Percentiles rank a stretch among this genome's conserved stretches.
These are phyloP conservation scores for Bipolaris oryzae DNA, from an alignment of 2,329 filamentous ascomycete genomes.

Conservation along the genomic window DNA sequence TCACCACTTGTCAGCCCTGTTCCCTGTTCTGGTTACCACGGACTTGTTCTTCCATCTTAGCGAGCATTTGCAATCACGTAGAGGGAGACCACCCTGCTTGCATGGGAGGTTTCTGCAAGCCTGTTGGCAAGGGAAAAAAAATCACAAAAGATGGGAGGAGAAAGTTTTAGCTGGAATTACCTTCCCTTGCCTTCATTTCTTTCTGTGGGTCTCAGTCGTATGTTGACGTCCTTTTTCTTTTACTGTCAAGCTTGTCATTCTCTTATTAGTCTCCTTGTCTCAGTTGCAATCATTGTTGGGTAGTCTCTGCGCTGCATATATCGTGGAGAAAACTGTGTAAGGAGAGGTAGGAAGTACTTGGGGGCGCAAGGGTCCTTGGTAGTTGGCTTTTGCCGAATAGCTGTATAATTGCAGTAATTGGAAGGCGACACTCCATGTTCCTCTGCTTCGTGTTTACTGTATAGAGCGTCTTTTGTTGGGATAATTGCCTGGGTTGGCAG, in stretches of 20 bases:
- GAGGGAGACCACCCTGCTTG: constrained; percentile 32
- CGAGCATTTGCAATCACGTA: constrained; percentile 49
- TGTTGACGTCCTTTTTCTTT: constrained; percentile 32
- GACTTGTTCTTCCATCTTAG: constrained; percentile 50
- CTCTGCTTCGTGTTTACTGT: constrained; percentile 1
- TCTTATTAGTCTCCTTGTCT: constrained; percentile 30
- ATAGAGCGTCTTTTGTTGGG: background rate
- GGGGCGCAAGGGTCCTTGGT: constrained; percentile 38
- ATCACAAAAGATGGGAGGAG: constrained; percentile 20
- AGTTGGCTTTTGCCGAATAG: constrained; percentile 28
- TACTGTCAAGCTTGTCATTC: constrained; percentile 24
- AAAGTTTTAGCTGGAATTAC: constrained; percentile 31
- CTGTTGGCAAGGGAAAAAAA: constrained; percentile 29
- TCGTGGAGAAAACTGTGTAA: constrained; percentile 24
- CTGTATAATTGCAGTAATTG: constrained; percentile 34
- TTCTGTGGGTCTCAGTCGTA: constrained; percentile 29
- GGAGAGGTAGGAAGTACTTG: constrained; percentile 26
- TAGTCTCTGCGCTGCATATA: constrained; percentile 20
- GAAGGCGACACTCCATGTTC: constrained; percentile 31
- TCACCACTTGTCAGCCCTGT: constrained; percentile 49
- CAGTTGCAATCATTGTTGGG: constrained; percentile 21
- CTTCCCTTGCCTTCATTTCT: constrained; percentile 39
- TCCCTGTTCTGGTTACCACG: constrained; percentile 51
- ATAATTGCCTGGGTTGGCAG: background rate
- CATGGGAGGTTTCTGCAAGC: constrained; percentile 26